These are phyloP conservation scores for Fusarium sp. DNA, from an alignment of 2,329 filamentous ascomycete species.

Conservation along the genomic window DNA sequence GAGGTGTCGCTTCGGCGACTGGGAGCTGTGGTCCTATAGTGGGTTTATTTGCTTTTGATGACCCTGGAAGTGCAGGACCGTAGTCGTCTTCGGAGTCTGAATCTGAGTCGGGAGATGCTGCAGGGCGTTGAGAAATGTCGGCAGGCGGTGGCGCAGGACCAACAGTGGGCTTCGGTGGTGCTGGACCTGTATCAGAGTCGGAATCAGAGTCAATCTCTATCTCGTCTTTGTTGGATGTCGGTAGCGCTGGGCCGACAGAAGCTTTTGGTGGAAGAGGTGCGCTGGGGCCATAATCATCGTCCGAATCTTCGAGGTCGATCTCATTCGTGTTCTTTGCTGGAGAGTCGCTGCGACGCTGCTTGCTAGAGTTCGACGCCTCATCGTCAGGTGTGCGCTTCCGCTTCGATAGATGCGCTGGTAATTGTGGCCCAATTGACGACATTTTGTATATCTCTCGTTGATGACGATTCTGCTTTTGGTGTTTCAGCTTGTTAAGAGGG, in stretches of 20 bases:
- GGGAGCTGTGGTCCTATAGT: conserved; percentile 54
- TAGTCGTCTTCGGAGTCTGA: conserved; percentile 67
- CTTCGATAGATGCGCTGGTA: conserved; percentile 76
- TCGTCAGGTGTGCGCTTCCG: conserved; percentile 66
- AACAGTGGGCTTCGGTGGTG: conserved; percentile 52
- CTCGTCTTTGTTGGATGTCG: conserved; percentile 55
- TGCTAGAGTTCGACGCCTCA: conserved; percentile 57
- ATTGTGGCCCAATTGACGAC: conserved; percentile 77
- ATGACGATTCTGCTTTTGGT: not conserved
- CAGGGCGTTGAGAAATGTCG: conserved; percentile 38
- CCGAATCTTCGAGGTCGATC: conserved; percentile 59
- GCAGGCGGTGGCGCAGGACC: conserved; percentile 55
- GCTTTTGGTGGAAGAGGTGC: conserved; percentile 42
- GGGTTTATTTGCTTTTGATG: conserved; percentile 62
- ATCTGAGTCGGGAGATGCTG: conserved; percentile 55
- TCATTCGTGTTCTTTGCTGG: conserved; percentile 61
- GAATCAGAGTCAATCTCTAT: conserved; percentile 58
- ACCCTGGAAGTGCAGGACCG: conserved; percentile 69
- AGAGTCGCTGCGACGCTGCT: conserved; percentile 54
- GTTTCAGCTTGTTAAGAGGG: conserved; percentile 23
- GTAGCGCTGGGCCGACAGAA: conserved; percentile 42
- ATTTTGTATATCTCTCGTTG: conserved; percentile 57
- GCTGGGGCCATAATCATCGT: conserved; percentile 60
- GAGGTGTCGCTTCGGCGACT: conserved; percentile 60
- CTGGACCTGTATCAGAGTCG: conserved; percentile 54